These are phyloP conservation scores for Actinomucor elegans DNA, from an alignment of 371 early-diverging fungal species.

Conservation along the genomic window DNA sequence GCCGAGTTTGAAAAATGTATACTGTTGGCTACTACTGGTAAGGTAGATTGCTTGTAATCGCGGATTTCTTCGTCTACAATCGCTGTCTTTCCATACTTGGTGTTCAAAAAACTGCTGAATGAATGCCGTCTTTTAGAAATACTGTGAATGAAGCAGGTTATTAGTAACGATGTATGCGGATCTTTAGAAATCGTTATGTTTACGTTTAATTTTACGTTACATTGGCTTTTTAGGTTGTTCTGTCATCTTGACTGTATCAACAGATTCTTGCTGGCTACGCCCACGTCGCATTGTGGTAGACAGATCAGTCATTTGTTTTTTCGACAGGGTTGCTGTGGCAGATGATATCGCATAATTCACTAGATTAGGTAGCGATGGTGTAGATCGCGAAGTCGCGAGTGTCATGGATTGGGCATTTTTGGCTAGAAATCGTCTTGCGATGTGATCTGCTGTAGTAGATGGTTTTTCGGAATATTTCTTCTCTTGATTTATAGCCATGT, in stretches of 20 bases:
- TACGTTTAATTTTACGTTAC: not conserved
- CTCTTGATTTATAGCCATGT: not conserved
- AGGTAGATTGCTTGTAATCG: not conserved
- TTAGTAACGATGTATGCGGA: too few relatives aligned
- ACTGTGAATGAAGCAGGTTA: constrained; percentile 8
- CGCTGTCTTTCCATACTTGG: constrained; percentile 25
- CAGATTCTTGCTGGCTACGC: constrained; percentile 6
- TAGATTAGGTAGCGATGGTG: constrained; percentile 38
- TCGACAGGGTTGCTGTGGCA: constrained; percentile 17
- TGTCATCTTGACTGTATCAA: not conserved
- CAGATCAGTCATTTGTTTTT: constrained; percentile 2
- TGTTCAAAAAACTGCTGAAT: constrained; percentile 42
- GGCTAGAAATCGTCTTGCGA: constrained; percentile 2
- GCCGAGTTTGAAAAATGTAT: not conserved
- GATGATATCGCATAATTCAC: constrained; percentile 25
- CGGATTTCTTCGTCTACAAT: constrained; percentile 1
- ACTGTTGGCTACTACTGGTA: not conserved
- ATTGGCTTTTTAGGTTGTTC: constrained; percentile 17
- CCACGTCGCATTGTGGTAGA: constrained; percentile 24
- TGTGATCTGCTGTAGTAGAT: not conserved
- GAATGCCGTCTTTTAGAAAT: constrained; percentile 38
- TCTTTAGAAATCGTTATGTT: not conserved
- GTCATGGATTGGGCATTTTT: constrained; percentile 11
- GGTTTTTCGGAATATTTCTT: not conserved
- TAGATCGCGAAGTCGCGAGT: constrained; percentile 29